Percentiles rank a stretch among this genome's conserved stretches.
These are phyloP conservation scores for Melampsora occidentalis DNA, from an alignment of 1,284 basidiomycete genomes.

Conservation along the genomic window DNA sequence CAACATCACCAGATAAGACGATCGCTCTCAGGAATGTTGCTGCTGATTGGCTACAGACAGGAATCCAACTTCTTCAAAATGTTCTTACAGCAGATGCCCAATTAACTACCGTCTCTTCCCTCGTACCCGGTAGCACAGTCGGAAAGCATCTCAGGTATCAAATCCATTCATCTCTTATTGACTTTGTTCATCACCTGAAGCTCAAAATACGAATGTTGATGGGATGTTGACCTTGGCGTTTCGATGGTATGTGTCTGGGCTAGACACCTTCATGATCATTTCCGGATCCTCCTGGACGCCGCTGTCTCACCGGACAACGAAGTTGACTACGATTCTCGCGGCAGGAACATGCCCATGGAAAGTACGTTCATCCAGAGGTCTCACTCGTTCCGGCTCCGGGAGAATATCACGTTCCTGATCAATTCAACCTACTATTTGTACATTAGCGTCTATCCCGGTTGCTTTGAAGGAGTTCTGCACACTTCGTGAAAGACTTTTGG, in stretches of 20 bases:
- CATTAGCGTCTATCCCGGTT: too few relatives aligned
- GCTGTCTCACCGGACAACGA: background rate
- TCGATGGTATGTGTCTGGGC: background rate
- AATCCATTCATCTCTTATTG: background rate
- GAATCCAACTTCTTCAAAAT: slow-evolving; percentile 9
- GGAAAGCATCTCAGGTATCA: slow-evolving; percentile 35
- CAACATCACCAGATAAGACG: too few relatives aligned
- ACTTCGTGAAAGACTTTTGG: too few relatives aligned
- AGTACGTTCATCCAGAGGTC: slow-evolving; percentile 9
- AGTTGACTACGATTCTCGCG: slow-evolving; percentile 12
- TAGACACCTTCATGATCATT: slow-evolving; percentile 35
- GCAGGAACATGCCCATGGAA: slow-evolving; percentile 15
- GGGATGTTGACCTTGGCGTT: background rate
- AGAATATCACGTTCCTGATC: too few relatives aligned
- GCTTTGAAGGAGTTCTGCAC: too few relatives aligned
- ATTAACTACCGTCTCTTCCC: slow-evolving; percentile 4
- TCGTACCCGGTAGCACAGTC: slow-evolving; percentile 25
- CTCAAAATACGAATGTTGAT: background rate
- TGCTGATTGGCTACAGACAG: too few relatives aligned
- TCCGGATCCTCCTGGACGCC: slow-evolving; percentile 1
- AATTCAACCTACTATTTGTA: too few relatives aligned
- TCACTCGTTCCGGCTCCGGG: background rate
- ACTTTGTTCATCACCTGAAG: too few relatives aligned
- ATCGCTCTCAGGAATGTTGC: too few relatives aligned
- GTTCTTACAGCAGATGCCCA: slow-evolving; percentile 3